phyloP scores from a whole-genome alignment of 1,284 basidiomycete species.

The Austroboletus novae-zelandiae region DNA sequence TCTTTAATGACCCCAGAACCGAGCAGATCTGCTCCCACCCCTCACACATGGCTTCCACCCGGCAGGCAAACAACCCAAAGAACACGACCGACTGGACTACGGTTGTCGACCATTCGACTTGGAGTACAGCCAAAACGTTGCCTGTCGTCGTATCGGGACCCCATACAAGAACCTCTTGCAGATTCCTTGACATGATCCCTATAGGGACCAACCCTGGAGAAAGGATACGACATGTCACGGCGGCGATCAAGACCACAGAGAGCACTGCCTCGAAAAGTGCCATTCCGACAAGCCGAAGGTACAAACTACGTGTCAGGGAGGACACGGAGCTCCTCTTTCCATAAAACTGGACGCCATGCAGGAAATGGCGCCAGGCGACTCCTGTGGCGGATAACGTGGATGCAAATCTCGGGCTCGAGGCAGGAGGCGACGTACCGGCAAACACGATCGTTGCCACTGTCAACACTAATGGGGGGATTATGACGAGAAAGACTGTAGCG shows the following conservation, averaged over 20 bases:
- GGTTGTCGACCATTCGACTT: constrained; percentile 41
- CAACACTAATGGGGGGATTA: constrained; percentile 54
- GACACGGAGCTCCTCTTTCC: constrained; percentile 22
- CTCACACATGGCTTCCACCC: constrained; percentile 16
- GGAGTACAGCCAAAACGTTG: constrained; percentile 26
- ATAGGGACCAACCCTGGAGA: constrained; percentile 21
- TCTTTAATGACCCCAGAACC: background rate
- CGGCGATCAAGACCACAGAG: constrained; percentile 19
- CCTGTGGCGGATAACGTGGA: constrained; percentile 10
- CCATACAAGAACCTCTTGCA: constrained; percentile 15
- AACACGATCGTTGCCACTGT: constrained; percentile 42
- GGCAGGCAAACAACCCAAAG: constrained; percentile 37
- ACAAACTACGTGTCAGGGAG: constrained; percentile 33
- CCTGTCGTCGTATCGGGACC: constrained; percentile 11
- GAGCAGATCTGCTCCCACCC: constrained; percentile 6
- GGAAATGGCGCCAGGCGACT: constrained; percentile 29
- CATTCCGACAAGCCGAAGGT: constrained; percentile 44
- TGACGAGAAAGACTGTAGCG: constrained; percentile 52
- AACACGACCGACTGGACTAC: constrained; percentile 40
- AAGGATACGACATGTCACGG: constrained; percentile 16
- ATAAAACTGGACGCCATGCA: constrained; percentile 29
- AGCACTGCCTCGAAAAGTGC: constrained; percentile 35
- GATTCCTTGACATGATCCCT: constrained; percentile 15
- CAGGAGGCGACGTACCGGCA: constrained; percentile 34
- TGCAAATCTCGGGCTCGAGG: background rate